phyloP scores from a whole-genome alignment of 495 filamentous ascomycete genomes.

The Evernia prunastri region DNA sequence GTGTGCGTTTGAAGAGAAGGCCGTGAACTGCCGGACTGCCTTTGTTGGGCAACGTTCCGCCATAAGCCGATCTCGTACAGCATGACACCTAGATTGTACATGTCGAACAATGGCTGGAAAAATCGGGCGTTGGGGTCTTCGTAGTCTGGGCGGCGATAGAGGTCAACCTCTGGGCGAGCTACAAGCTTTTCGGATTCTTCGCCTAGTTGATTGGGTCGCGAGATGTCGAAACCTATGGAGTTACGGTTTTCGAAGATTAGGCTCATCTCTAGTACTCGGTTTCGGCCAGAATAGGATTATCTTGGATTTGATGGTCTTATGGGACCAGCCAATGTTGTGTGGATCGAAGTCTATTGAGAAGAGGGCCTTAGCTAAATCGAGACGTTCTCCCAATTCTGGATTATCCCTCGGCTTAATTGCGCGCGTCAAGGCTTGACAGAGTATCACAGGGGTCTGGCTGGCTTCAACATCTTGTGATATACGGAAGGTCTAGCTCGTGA shows the following conservation, averaged over 20 bases:
- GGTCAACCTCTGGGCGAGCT: constrained; percentile 26
- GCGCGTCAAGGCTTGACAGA: constrained; percentile 16
- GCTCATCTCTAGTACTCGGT: background rate
- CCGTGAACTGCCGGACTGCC: background rate
- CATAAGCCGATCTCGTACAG: constrained; percentile 32
- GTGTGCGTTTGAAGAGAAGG: background rate
- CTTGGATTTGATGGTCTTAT: constrained; percentile 34
- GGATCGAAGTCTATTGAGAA: constrained; percentile 31
- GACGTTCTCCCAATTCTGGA: constrained; percentile 26
- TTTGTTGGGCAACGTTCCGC: background rate
- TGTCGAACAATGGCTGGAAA: constrained; percentile 29
- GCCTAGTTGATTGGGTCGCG: constrained; percentile 22
- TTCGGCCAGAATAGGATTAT: constrained; percentile 35
- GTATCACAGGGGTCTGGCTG: constrained; percentile 5
- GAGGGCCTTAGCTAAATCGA: constrained; percentile 27
- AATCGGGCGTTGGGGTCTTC: constrained; percentile 13
- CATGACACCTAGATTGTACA: constrained; percentile 32
- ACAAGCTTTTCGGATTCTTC: constrained; percentile 26
- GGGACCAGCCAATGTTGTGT: constrained; percentile 36
- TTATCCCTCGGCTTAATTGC: constrained; percentile 2
- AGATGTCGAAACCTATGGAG: constrained; percentile 33
- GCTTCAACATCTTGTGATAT: constrained; percentile 3
- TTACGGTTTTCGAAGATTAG: constrained; percentile 26
- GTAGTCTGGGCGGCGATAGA: constrained; percentile 33
- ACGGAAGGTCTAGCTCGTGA: constrained; percentile 20